phyloP scores from a whole-genome alignment of 768 basidiomycete species.

The Xerocomellus chrysenteron region DNA sequence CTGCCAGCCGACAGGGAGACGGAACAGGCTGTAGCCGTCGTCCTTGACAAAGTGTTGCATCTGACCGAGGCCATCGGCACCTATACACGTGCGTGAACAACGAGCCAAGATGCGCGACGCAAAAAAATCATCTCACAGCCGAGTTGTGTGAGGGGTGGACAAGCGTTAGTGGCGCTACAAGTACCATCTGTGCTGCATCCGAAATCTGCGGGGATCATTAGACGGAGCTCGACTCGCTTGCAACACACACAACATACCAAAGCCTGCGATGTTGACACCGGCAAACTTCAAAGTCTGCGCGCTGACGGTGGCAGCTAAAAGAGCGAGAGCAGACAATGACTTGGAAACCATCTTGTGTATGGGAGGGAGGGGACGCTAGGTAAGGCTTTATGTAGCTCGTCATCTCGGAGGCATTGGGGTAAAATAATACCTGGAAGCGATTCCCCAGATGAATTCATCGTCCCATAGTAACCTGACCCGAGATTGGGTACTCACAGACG shows the following conservation, averaged over 20 bases:
- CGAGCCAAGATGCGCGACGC: not conserved
- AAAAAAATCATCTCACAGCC: conserved; percentile 32
- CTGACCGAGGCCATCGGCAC: conserved; percentile 39
- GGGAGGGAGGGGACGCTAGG: not conserved
- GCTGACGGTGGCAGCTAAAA: conserved; percentile 11
- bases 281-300: conserved; percentile 34
- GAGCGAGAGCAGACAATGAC: conserved; percentile 12
- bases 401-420: not conserved
- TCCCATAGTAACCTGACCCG: not conserved
- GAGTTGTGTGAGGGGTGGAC: conserved; percentile 46
- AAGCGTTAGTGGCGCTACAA: conserved; percentile 39
- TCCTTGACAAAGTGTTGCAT: conserved; percentile 59
- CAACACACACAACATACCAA: conserved; percentile 27
- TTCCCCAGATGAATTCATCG: not conserved
- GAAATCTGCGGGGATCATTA: conserved; percentile 36
- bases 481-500: not conserved
- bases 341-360: conserved; percentile 17
- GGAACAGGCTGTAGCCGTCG: conserved; percentile 57
- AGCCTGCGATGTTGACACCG: conserved; percentile 56
- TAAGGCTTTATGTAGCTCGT: conserved; percentile 11
- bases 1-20: conserved; percentile 63
- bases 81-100: not conserved
- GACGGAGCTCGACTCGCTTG: not conserved
- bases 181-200: conserved; percentile 47
- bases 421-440: conserved; percentile 9